A percentile compares a stretch with the other conserved stretches of the same genome.
These are phyloP conservation scores for Viridothelium virens DNA, from an alignment of 495 filamentous ascomycete species.

Conservation along the genomic window DNA sequence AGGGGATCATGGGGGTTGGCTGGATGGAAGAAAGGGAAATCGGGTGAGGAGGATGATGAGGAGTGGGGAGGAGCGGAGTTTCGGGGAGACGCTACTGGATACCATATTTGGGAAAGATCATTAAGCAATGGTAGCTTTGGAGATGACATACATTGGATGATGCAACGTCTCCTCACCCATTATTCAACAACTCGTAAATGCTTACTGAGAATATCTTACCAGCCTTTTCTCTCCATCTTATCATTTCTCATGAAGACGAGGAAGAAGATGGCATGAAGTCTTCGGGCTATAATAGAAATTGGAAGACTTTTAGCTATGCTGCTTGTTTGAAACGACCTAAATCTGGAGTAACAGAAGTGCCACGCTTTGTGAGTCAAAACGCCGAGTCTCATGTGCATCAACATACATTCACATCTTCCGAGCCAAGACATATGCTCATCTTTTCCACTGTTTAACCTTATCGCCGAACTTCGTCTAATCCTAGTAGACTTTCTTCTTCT, in stretches of 20 bases:
- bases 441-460: background rate
- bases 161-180: background rate
- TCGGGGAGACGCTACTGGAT: slow-evolving; percentile 34
- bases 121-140: background rate
- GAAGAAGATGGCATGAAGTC: background rate
- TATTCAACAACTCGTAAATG: background rate
- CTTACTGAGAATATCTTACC: background rate
- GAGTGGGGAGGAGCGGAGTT: slow-evolving; percentile 47
- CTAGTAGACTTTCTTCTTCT: slow-evolving; percentile 99
- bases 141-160: background rate
- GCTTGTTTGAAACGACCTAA: background rate
- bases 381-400: slow-evolving; percentile 3
- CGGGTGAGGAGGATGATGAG: slow-evolving; percentile 61
- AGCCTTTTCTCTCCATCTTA: background rate
- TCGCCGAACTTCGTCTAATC: background rate
- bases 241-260: background rate
- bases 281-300: background rate
- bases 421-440: background rate
- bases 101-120: slow-evolving; percentile 31
- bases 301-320: background rate
- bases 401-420: slow-evolving; percentile 2
- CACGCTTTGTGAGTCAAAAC: slow-evolving; percentile 5
- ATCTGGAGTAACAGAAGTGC: background rate
- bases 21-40: slow-evolving; percentile 63
- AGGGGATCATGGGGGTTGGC: slow-evolving; percentile 66